These are phyloP conservation scores for Moringa oleifera DNA, from an alignment of 345 rosid genomes.

Conservation along the genomic window DNA sequence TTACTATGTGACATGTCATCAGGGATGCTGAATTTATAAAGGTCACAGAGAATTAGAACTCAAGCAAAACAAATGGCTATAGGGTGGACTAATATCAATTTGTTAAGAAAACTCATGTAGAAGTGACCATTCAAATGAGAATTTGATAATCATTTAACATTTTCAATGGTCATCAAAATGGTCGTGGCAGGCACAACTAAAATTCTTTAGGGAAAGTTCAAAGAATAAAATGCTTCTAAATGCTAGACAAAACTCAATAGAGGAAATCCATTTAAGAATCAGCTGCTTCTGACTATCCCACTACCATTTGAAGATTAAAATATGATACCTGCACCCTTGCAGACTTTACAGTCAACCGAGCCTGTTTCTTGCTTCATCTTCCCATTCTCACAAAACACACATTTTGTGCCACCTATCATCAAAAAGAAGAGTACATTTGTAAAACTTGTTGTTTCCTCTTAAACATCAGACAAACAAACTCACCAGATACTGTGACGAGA, in stretches of 20 bases:
- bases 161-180: no score
- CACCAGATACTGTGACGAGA: neutral
- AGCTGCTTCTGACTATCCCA: neutral
- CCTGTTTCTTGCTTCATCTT: slow-evolving; percentile 88
- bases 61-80: neutral
- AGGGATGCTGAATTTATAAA: no score
- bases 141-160: no score
- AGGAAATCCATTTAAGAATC: neutral
- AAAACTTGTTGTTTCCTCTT: neutral
- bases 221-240: neutral
- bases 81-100: neutral
- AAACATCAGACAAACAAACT: neutral
- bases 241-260: neutral
- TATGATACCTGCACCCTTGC: slow-evolving; percentile 85
- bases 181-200: no score
- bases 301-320: neutral
- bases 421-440: neutral
- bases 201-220: no score
- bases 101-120: neutral
- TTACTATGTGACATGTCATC: no score
- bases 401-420: slow-evolving; percentile 85
- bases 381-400: slow-evolving; percentile 72
- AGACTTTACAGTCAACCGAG: slow-evolving; percentile 65
- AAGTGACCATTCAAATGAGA: no score
- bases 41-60: no score